Evolutionary conservation across 306 rosid species (phyloP), one percentile per base, ranked within the genome.

Genomic region (Nissolia schottii): DNA sequence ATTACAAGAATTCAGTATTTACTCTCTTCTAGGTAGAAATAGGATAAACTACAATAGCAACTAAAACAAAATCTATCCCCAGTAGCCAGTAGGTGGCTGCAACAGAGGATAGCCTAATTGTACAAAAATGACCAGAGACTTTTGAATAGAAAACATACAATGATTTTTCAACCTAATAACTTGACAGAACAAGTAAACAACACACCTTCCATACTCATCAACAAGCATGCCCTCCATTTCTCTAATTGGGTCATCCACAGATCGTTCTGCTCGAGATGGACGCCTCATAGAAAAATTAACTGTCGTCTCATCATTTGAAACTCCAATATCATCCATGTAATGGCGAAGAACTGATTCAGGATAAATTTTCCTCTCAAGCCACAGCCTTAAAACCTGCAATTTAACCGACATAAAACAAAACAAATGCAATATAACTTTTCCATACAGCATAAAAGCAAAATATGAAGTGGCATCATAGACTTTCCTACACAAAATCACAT

Each of bases 211-310:
- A 77, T 95, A 95, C 81, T 95, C 99, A 81, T 95, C 99, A 80
- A 95, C 99, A 77, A 91, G 86, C 99, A 95, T 95, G 85, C 97
- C 99, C 74, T 95, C 99, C 99, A 95, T 95, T 89, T 95, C 99
- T 78, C 99, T 91, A 35, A 95, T 87, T 60, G 99, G 99, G 77
- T 95, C 99, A 80, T 95, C 99, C 67, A 95, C 85, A 20, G 97
- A 83, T 53, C 99, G 95, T 86, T 95, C 99, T 35, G 97, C 86
- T 62, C 99, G 87, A 77, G 99, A 88, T 65, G 99, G 99, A 18
- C 99, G 97, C 81, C 99, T 89, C 13, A 84, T 84, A 60, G 89
- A 67, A 73, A 83, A 65, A 80, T 96, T 86, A 74, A 84, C 66
- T 6, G 84, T 66, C 23, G 87, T 66, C 37, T 91, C 99, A 76